Evolutionary conservation across 1,139 yeast genomes (phyloP).

Genomic region (Starmera stellimalicola): DNA sequence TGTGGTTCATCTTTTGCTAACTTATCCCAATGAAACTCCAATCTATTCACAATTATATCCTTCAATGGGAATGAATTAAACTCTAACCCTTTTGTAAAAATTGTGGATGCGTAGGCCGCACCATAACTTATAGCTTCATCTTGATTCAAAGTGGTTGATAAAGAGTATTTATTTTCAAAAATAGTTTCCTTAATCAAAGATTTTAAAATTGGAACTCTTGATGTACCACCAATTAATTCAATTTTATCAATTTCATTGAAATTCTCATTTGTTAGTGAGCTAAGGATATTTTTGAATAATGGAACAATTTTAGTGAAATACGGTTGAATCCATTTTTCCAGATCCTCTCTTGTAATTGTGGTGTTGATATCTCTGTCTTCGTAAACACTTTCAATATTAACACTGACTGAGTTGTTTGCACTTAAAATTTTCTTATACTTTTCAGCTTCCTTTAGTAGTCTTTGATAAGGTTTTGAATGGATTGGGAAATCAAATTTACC

Average conservation of each 20-base stretch:
- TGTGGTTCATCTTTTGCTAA: conserved; percentile 60
- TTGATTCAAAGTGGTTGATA: conserved; percentile 3
- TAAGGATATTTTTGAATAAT: neutral
- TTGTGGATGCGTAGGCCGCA: conserved; percentile 1
- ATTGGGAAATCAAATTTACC: neutral
- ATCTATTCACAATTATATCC: neutral
- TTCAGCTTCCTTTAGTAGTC: conserved; percentile 3
- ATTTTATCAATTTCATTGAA: neutral
- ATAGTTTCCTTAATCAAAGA: neutral
- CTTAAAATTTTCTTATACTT: conserved; percentile 2
- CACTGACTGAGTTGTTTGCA: conserved; percentile 1
- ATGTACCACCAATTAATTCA: conserved; percentile 5
- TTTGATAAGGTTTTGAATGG: conserved; percentile 4
- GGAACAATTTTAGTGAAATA: neutral
- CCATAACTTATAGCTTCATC: conserved; percentile 4
- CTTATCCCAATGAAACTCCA: conserved; percentile 1
- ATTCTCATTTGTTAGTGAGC: neutral
- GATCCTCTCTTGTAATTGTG: conserved; percentile 1
- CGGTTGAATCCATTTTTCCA: conserved; percentile 2
- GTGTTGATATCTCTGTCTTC: conserved; percentile 2
- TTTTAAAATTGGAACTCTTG: conserved; percentile 2
- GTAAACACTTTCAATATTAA: conserved; percentile 2
- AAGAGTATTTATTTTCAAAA: neutral
- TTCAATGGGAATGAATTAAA: neutral
- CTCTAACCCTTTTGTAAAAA: neutral